A percentile compares a stretch with the other conserved stretches of the same genome.
Conservation (phyloP, 2,329 filamentous ascomycete genomes). For the Cladosporium sphaerospermum region DNA sequence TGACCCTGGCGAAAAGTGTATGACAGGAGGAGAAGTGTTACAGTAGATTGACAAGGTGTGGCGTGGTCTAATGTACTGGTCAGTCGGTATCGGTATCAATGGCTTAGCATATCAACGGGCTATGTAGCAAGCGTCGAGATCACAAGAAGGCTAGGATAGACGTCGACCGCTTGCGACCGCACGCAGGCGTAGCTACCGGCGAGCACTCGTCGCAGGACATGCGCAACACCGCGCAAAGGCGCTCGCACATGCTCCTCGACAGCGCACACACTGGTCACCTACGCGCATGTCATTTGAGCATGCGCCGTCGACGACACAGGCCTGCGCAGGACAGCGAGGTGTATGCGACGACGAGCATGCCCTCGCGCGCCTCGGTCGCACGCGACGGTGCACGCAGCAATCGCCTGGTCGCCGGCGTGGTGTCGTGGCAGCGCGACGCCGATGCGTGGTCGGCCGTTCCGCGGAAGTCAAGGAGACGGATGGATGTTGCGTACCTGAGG, state of each 20-base stretch:
- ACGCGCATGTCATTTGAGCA: not conserved
- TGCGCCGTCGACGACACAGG: not conserved
- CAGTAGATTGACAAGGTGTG: not conserved
- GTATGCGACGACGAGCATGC: not conserved
- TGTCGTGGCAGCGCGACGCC: not conserved
- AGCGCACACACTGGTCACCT: not conserved
- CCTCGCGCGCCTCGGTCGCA: not conserved
- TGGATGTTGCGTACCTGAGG: conserved; percentile 6
- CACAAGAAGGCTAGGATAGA: not conserved
- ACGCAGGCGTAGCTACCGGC: no score
- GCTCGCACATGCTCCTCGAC: not conserved
- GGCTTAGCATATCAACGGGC: not conserved
- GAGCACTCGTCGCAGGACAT: not conserved
- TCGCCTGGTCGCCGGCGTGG: not conserved
- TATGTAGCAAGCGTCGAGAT: not conserved
- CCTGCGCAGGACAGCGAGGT: not conserved
- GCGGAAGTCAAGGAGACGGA: not conserved
- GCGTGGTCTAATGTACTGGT: not conserved
- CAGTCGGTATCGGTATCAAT: no score
- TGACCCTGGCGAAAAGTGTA: not conserved
- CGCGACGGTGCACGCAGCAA: not conserved
- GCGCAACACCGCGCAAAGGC: not conserved
- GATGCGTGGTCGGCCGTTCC: not conserved
- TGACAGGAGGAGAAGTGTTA: not conserved
- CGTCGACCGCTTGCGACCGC: not conserved